A percentile compares a stretch with the other conserved stretches of the same genome.
Evolutionary conservation across 257 asterid species (phyloP).

Genomic region (Gentiana straminea): DNA sequence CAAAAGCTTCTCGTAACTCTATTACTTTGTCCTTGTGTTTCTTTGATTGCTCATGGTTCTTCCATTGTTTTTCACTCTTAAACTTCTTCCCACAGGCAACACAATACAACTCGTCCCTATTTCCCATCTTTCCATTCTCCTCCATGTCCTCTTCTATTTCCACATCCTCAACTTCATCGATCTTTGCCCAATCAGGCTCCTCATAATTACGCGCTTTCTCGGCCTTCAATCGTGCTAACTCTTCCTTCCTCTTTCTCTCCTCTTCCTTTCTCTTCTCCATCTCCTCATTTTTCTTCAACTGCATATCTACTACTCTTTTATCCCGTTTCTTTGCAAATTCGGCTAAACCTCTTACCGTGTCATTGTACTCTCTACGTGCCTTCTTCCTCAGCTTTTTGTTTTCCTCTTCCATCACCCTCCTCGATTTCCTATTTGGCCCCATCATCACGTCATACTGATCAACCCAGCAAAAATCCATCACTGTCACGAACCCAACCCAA

Average conservation of each 20-base stretch:
- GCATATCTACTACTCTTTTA: conserved; percentile 91
- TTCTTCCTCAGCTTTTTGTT: conserved; percentile 86
- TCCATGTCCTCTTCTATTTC: conserved; percentile 38
- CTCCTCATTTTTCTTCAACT: conserved; percentile 75
- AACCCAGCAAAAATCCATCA: conserved; percentile 85
- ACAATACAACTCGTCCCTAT: conserved; percentile 53
- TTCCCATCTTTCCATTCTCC: conserved; percentile 30
- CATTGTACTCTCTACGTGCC: conserved; percentile 77
- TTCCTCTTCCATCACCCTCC: conserved; percentile 90
- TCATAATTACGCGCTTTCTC: conserved; percentile 61
- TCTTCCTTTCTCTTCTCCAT: conserved; percentile 66
- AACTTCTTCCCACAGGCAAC: conserved; percentile 88
- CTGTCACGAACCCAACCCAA: conserved; percentile 68
- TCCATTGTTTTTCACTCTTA: conserved; percentile 96
- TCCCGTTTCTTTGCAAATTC: conserved; percentile 92
- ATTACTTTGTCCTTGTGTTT: conserved; percentile 92
- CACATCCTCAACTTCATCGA: conserved; percentile 55
- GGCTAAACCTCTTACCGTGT: conserved; percentile 84
- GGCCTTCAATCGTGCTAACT: conserved; percentile 71
- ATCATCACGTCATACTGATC: conserved; percentile 82
- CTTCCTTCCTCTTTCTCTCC: conserved; percentile 69
- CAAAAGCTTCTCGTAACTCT: conserved; percentile 67
- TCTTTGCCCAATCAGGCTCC: conserved; percentile 85
- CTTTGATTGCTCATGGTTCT: conserved; percentile 91
- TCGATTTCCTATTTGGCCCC: conserved; percentile 70